Conservation (phyloP, 1,284 basidiomycete genomes). For the Boletus mariae region DNA sequence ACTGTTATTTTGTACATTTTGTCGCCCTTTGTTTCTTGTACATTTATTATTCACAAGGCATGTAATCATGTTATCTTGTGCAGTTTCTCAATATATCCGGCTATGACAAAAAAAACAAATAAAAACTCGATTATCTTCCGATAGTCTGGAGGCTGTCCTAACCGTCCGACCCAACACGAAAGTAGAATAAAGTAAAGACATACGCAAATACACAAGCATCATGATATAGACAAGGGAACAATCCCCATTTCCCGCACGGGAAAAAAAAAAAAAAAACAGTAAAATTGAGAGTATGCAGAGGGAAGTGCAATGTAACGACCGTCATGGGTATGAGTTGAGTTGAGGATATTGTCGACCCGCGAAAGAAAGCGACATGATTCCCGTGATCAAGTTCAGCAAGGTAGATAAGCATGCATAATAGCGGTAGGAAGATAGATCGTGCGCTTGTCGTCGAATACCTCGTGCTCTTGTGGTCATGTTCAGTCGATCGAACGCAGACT, state of each 20-base stretch:
- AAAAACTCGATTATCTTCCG: slow-evolving; percentile 27
- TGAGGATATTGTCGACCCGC: slow-evolving; percentile 33
- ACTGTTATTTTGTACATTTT: slow-evolving; percentile 16
- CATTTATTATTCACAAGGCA: too few species aligned
- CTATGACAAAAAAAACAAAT: neutral
- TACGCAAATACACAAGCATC: slow-evolving; percentile 31
- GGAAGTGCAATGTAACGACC: slow-evolving; percentile 25
- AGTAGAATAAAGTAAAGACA: slow-evolving; percentile 32
- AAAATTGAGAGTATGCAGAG: slow-evolving; percentile 13
- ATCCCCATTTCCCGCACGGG: slow-evolving; percentile 10
- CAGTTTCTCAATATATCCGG: neutral
- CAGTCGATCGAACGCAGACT: neutral
- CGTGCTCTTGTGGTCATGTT: slow-evolving; percentile 16
- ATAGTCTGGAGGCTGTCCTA: slow-evolving; percentile 5
- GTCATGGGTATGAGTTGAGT: slow-evolving; percentile 28
- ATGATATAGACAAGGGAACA: slow-evolving; percentile 28
- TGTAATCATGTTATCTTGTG: neutral
- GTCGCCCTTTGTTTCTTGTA: neutral
- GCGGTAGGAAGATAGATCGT: slow-evolving; percentile 33
- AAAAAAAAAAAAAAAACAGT: neutral
- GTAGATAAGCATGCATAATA: slow-evolving; percentile 35
- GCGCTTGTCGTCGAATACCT: slow-evolving; percentile 30
- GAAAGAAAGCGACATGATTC: slow-evolving; percentile 29
- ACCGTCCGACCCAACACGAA: slow-evolving; percentile 14
- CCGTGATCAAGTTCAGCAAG: slow-evolving; percentile 30